Conservation (phyloP, 169 alveolate species). For the Pseudocohnilembus persalinus region DNA sequence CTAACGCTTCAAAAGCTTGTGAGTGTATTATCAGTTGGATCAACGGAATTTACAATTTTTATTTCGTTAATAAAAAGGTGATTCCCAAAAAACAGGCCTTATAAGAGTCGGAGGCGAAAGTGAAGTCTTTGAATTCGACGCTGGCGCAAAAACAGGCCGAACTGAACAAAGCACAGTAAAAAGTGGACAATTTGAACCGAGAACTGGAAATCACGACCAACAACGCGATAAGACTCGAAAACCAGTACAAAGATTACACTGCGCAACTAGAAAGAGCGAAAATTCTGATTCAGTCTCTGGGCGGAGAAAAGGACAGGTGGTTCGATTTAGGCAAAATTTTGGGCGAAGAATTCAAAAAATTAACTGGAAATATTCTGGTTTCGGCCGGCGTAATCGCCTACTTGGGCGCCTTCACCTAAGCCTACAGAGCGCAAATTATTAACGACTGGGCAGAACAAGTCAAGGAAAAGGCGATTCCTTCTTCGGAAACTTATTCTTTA, state of each 20-base stretch:
- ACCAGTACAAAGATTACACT: slow-evolving; percentile 79
- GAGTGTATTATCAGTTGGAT: slow-evolving; percentile 67
- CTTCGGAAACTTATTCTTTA: slow-evolving; percentile 59
- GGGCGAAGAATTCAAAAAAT: slow-evolving; percentile 65
- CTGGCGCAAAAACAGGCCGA: slow-evolving; percentile 78
- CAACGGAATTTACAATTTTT: slow-evolving; percentile 67
- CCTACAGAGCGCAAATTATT: slow-evolving; percentile 61
- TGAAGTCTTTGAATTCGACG: slow-evolving; percentile 62
- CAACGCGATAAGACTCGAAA: slow-evolving; percentile 60
- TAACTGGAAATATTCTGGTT: slow-evolving; percentile 86
- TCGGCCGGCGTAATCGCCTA: slow-evolving; percentile 87
- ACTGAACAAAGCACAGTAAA: slow-evolving; percentile 69
- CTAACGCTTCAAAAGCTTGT: slow-evolving; percentile 77
- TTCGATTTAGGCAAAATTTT: slow-evolving; percentile 69
- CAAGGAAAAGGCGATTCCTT: slow-evolving; percentile 64
- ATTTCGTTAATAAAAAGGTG: slow-evolving; percentile 56
- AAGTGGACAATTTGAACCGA: slow-evolving; percentile 69
- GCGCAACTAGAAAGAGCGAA: slow-evolving; percentile 86
- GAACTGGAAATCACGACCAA: slow-evolving; percentile 60
- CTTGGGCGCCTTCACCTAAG: slow-evolving; percentile 88
- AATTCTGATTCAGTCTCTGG: slow-evolving; percentile 82
- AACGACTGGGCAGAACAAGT: slow-evolving; percentile 69
- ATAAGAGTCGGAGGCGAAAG: slow-evolving; percentile 55
- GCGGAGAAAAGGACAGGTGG: slow-evolving; percentile 92
- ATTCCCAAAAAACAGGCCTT: slow-evolving; percentile 57